Evolutionary conservation across 2,329 filamentous ascomycete species (phyloP), one percentile per base, ranked within the genome.

Genomic region (Cladosporium austrohemisphaericum): DNA sequence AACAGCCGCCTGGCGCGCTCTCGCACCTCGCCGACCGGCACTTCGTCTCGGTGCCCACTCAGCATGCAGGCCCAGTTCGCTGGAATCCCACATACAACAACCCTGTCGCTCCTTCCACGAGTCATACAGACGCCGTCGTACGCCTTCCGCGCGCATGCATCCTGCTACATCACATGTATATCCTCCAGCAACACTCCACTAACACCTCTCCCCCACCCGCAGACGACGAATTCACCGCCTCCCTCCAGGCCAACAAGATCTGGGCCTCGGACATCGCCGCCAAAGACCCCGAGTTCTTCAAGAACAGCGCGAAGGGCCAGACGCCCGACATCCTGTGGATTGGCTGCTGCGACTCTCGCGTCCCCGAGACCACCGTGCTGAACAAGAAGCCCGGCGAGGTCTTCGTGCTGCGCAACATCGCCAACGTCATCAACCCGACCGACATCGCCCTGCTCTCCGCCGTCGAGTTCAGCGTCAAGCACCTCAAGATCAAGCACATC

Each of bases 371-470:
- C 4, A 89, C 84, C 41, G 78, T 95, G 62, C 78, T 91, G 22
- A 84, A 85, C 61, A 77, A 89, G 51, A 78, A 88, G 62, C 87
- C 88, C 3, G 88, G 89, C 52, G 88, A 94, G 60, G 83, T 94
- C 58, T 94, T 94, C 67, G 85, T 89, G 45, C 88, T 94, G 75
- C 86, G 89, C 65, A 94, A 94, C 74, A 91, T 95, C 66, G 88
- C 87, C 69, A 94, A 94, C 73, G 81, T 92, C 62, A 72, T 94
- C 55, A 81, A 83, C 50, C 74, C 83, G 16, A 83, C 81, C 60
- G 89, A 95, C 66, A 79, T 92, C 66, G 88, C 81, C 71, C 83
- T 83, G 26, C 77, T 81, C 9, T 80, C 82, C 49, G 88, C 92
- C 37, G 84, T 94, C 64, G 84, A 92, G 64, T 94, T 85, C 65